phyloP scores from a whole-genome alignment of 78 protist species.

The Thecamonas trahens region DNA sequence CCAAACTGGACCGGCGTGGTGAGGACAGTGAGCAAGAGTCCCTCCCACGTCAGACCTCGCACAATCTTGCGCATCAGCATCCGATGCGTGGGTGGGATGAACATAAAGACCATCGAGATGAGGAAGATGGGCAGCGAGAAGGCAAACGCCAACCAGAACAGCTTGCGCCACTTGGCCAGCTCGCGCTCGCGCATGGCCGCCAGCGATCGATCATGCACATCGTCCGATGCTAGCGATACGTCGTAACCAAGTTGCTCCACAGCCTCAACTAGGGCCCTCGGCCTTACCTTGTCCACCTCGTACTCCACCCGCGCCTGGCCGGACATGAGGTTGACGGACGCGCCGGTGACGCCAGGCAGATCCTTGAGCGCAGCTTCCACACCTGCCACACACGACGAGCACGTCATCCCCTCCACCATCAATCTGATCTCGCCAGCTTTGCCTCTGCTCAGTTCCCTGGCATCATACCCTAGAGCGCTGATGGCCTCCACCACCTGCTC shows the following conservation, averaged over 20 bases:
- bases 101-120: background rate
- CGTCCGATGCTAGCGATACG: too few relatives aligned
- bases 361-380: background rate
- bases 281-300: background rate
- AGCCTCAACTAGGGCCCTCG: too few relatives aligned
- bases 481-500: background rate
- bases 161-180: background rate
- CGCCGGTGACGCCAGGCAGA: background rate
- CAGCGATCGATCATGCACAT: too few relatives aligned
- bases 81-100: background rate
- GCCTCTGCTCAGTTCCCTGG: background rate
- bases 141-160: background rate
- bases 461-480: conserved; percentile 9
- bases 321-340: background rate
- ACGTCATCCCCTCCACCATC: conserved; percentile 6
- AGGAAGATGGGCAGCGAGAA: conserved; percentile 6
- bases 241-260: too few relatives aligned
- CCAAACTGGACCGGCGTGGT: conserved; percentile 66
- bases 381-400: background rate
- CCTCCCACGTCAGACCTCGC: conserved; percentile 4
- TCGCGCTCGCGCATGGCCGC: too few relatives aligned
- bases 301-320: background rate
- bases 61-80: background rate
- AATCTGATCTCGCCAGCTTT: background rate
- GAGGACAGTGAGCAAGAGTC: conserved; percentile 22